Conservation (phyloP, 257 asterid genomes). For the Eustoma russellianum region DNA sequence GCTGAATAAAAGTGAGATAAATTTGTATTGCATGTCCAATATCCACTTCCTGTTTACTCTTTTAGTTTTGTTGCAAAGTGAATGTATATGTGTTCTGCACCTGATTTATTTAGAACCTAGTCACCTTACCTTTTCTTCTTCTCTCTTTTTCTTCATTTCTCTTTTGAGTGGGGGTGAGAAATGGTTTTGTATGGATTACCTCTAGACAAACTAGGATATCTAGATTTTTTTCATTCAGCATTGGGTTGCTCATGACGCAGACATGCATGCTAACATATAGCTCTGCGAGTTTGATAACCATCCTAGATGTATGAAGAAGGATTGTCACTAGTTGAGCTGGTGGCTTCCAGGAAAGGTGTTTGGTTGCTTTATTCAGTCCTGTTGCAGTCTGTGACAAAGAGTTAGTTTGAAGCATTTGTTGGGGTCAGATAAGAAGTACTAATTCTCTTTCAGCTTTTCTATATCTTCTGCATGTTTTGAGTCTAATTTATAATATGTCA, state of each 20-base stretch:
- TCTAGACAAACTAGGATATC: slow-evolving; percentile 30
- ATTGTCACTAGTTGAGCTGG: slow-evolving; percentile 30
- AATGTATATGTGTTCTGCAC: no score
- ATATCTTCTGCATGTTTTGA: neutral
- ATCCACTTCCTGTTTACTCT: no score
- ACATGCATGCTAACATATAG: slow-evolving; percentile 28
- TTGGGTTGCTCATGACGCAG: slow-evolving; percentile 26
- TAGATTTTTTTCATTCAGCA: slow-evolving; percentile 34
- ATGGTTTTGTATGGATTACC: slow-evolving; percentile 15
- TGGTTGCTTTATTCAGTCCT: slow-evolving; percentile 21
- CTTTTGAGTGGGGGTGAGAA: no score
- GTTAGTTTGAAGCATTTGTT: slow-evolving; percentile 28
- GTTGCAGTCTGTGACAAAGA: slow-evolving; percentile 25
- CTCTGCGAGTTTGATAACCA: slow-evolving; percentile 28
- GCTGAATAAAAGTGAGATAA: neutral
- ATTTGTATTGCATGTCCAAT: no score
- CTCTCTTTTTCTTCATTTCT: no score
- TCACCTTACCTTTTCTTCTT: no score
- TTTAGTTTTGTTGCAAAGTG: no score
- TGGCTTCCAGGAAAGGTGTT: slow-evolving; percentile 19
- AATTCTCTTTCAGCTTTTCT: neutral
- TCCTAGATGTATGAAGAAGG: slow-evolving; percentile 32
- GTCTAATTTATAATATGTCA: neutral
- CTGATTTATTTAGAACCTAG: no score
- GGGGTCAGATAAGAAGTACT: slow-evolving; percentile 38